Evolutionary conservation across 345 rosid species (phyloP), one percentile per base, ranked within the genome.

Genomic region (Pistacia vera): DNA sequence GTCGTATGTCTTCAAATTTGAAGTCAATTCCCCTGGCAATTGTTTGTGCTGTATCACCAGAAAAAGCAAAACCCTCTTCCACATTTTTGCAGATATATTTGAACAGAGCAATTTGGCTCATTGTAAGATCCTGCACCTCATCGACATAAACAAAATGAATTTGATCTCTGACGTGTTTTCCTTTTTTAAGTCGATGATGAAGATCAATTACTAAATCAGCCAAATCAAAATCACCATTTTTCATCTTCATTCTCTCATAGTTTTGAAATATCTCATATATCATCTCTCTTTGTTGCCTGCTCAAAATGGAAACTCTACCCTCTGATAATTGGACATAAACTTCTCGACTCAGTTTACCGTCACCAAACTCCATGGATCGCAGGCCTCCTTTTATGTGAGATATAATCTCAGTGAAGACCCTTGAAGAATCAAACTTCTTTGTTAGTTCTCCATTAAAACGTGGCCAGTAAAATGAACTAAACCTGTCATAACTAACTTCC

Each of bases 51-150:
- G 60, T 73, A 63, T 88, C 90, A 0, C 93, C 89, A 10, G 72
- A 75, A 68, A 89, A 83, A 36, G 81, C 85, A 80, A 83, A 83
- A 44, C 91, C 91, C 46, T 80, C 93, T 5, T 60, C 58, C 5
- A 78, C 84, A 65, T 88, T 90, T 52, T 44, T 58, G 69, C 90
- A 83, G 0, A 86, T 65, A 54, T 83, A 74, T 35, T 83, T 85
- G 78, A 88, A 81, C 22, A 90, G 84, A 13, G 85, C 82, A 77
- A 88, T 78, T 67, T 90, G 91, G 11, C 89, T 83, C 89, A 83
- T 79, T 17, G 91, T 82, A 7, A 88, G 89, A 83, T 90, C 93
- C 65, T 90, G 93, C 61, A 90, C 93, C 72, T 90, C 90, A 68
- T 90, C 93, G n/a, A 90, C 75, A 55, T 88, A 90, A 51, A 90